These are phyloP conservation scores for Pythium biforme DNA, from an alignment of 352 stramenopile genomes.

Conservation along the genomic window DNA sequence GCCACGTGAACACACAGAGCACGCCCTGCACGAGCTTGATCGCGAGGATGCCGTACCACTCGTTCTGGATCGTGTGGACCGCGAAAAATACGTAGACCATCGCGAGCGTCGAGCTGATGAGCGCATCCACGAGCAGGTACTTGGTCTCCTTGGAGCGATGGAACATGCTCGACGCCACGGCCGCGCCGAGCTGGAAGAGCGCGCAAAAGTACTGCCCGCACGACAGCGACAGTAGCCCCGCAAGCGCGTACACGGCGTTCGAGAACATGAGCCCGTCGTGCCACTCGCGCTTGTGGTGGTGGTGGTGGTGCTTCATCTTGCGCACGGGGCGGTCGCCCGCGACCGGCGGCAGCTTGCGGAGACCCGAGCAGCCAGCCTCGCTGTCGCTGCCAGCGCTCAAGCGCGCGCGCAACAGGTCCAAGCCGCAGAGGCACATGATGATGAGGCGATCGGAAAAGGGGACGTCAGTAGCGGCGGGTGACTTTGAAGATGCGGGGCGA, in stretches of 20 bases:
- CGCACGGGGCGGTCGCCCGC: slow-evolving; percentile 28
- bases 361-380: slow-evolving; percentile 18
- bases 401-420: slow-evolving; percentile 26
- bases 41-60: slow-evolving; percentile 74
- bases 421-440: slow-evolving; percentile 39
- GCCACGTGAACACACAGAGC: slow-evolving; percentile 73
- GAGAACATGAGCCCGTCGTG: slow-evolving; percentile 80
- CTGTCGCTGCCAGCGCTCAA: slow-evolving; percentile 19
- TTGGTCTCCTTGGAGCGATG: slow-evolving; percentile 83
- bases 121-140: slow-evolving; percentile 74
- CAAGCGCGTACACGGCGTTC: slow-evolving; percentile 75
- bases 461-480: slow-evolving; percentile 1
- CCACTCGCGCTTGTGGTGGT: slow-evolving; percentile 56
- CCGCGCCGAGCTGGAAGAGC: slow-evolving; percentile 63
- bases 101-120: slow-evolving; percentile 70
- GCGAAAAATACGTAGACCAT: slow-evolving; percentile 70
- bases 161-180: slow-evolving; percentile 74
- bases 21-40: slow-evolving; percentile 56
- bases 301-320: slow-evolving; percentile 36
- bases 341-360: slow-evolving; percentile 38
- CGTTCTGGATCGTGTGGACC: slow-evolving; percentile 61
- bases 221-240: slow-evolving; percentile 65
- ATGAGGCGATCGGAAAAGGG: not conserved
- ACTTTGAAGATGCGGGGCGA: slow-evolving; percentile 9
- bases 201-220: slow-evolving; percentile 74